Evolutionary conservation across 2,329 filamentous ascomycete genomes (phyloP), one percentile per base, ranked within the genome.

Genomic region (Fusarium udum): DNA sequence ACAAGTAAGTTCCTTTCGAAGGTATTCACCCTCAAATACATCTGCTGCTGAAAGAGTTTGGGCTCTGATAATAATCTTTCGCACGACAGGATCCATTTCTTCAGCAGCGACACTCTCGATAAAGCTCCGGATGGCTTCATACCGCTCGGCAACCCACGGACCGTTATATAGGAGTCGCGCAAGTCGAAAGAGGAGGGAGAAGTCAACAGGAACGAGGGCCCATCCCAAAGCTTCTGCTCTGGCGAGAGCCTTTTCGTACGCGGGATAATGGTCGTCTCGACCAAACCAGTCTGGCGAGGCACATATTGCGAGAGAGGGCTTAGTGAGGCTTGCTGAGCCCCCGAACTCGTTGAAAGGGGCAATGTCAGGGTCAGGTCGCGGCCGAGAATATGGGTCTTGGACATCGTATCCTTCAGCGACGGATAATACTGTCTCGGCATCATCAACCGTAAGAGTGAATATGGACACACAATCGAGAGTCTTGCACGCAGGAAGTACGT

Each of bases 381-480:
- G 71, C 71, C 88, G 88, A 6, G 89, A 84, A 75, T 88, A 90
- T 11, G 83, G 75, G 74, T 90, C 88, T 26, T 83, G 76, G 1
- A 78, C 63, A 67, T 90, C 88, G 51, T 84, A 84, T 7, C 82
- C 84, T 49, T 87, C 86, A 8, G 84, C 82, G 0, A 84, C 77
- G 11, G 86, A 83, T 80, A 88, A 85, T 3, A 90, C 81, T 2
- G 76, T 81, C 34, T 87, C 80, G 6, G 86, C 87, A 73, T 90
- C 88, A 3, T 81, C 78, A 15, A 88, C 81, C 3, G 82, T 88
- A 31, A 83, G 80, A 4, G 87, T 82, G 61, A 89, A 83, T 36
- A 90, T 84, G 2, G 88, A 87, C 24, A 90, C 85, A 67, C 87
- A 90, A 78, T 91, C 89, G 2, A 90, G 82, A 2, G 86, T 87